A percentile compares a stretch with the other conserved stretches of the same genome.
Conservation (phyloP, 2,329 filamentous ascomycete species). For the Emmonsia crescens region DNA sequence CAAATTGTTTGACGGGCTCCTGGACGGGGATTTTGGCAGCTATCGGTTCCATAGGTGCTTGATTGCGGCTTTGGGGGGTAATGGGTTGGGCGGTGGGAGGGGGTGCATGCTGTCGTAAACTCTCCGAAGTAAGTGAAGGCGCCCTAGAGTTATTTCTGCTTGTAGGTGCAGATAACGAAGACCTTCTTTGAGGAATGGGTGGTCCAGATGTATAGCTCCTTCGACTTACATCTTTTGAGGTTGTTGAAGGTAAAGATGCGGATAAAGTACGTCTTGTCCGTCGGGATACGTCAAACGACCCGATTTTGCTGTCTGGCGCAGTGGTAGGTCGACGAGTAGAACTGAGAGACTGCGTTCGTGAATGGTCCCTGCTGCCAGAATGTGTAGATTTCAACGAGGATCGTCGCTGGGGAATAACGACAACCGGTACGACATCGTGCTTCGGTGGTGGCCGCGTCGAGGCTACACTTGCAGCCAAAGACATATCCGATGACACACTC, state of each 20-base stretch:
- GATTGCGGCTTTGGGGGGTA: not conserved
- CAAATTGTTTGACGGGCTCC: not conserved
- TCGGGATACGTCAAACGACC: constrained; percentile 24
- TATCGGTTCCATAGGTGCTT: not conserved
- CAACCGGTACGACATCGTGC: constrained; percentile 35
- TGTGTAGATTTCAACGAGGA: constrained; percentile 34
- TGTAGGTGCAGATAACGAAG: constrained; percentile 38
- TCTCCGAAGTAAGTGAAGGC: constrained; percentile 36
- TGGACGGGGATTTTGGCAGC: not conserved
- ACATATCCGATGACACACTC: constrained; percentile 34
- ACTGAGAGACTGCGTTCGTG: constrained; percentile 28
- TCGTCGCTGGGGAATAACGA: constrained; percentile 37
- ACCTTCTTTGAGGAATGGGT: constrained; percentile 30
- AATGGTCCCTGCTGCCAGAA: constrained; percentile 28
- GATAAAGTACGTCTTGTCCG: constrained; percentile 30
- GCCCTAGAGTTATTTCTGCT: constrained; percentile 35
- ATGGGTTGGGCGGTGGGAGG: constrained; percentile 6
- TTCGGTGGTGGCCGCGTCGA: constrained; percentile 19
- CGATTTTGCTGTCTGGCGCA: constrained; percentile 23
- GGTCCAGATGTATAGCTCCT: constrained; percentile 23
- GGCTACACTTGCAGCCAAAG: constrained; percentile 24
- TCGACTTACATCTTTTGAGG: constrained; percentile 17
- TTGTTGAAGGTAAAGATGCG: constrained; percentile 24
- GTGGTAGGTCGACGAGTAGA: constrained; percentile 29
- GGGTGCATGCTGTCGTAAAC: constrained; percentile 25